phyloP scores from a whole-genome alignment of 164 flowering plant genomes.

The Kalanchoe fedtschenkoi region DNA sequence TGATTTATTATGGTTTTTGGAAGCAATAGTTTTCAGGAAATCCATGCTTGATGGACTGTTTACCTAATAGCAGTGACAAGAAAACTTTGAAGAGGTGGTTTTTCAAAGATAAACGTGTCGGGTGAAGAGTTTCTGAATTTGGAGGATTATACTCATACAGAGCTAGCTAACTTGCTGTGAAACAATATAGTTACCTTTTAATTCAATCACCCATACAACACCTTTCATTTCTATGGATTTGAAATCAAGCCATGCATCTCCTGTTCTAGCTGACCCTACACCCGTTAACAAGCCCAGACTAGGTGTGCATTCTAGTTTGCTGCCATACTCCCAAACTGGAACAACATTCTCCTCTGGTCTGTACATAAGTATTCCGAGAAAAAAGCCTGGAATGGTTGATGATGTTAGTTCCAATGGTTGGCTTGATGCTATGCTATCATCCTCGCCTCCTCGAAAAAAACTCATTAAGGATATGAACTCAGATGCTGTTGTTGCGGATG shows the following conservation, averaged over 20 bases:
- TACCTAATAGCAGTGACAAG: conserved; percentile 38
- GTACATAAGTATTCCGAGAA: conserved; percentile 30
- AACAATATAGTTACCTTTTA: neutral
- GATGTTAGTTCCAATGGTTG: conserved; percentile 55
- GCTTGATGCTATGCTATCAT: conserved; percentile 72
- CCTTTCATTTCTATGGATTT: conserved; percentile 19
- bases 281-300: conserved; percentile 57
- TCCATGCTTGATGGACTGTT: conserved; percentile 45
- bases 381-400: conserved; percentile 40
- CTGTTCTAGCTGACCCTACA: conserved; percentile 59
- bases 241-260: conserved; percentile 44
- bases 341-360: conserved; percentile 21
- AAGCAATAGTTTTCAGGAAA: conserved; percentile 28
- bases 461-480: conserved; percentile 26
- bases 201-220: neutral
- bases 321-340: conserved; percentile 30
- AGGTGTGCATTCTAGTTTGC: conserved; percentile 37
- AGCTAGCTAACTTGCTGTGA: neutral
- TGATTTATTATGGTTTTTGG: neutral
- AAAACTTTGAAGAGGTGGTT: conserved; percentile 61
- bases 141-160: neutral
- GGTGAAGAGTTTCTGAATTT: conserved; percentile 15
- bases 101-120: conserved; percentile 56
- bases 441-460: conserved; percentile 70
- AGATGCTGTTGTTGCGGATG: conserved; percentile 32